Evolutionary conservation across 805 yeast genomes (phyloP).

Genomic region (Ogataea philodendri): DNA sequence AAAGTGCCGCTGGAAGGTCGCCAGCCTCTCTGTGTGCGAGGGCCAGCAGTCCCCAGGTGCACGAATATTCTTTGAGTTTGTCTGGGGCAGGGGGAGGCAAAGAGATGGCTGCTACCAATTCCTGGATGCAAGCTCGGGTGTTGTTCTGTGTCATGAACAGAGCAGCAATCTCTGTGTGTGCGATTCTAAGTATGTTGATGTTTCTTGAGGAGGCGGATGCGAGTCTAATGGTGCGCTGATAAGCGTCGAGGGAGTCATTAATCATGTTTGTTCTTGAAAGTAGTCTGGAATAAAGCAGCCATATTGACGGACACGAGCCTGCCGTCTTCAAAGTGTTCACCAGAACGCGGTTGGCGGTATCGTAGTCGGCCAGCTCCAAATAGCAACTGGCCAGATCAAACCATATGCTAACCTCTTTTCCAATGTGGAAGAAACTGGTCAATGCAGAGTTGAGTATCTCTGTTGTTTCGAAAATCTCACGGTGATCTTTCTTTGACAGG

Average conservation of each 20-base stretch:
- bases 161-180: slow-evolving; percentile 56
- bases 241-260: slow-evolving; percentile 46
- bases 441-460: slow-evolving; percentile 41
- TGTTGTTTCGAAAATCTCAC: slow-evolving; percentile 41
- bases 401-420: slow-evolving; percentile 41
- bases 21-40: slow-evolving; percentile 51
- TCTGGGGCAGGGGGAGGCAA: slow-evolving; percentile 49
- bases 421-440: slow-evolving; percentile 37
- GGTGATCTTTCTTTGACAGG: slow-evolving; percentile 19
- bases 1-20: slow-evolving; percentile 48
- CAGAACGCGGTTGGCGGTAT: slow-evolving; percentile 45
- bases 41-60: slow-evolving; percentile 53
- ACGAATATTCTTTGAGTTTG: slow-evolving; percentile 45
- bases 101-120: slow-evolving; percentile 48
- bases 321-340: slow-evolving; percentile 23
- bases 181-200: slow-evolving; percentile 47
- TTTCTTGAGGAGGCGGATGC: slow-evolving; percentile 35
- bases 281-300: slow-evolving; percentile 50
- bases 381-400: slow-evolving; percentile 54
- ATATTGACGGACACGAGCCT: slow-evolving; percentile 39
- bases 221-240: slow-evolving; percentile 43
- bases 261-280: slow-evolving; percentile 43
- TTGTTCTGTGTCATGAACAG: slow-evolving; percentile 52
- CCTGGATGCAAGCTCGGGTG: slow-evolving; percentile 47
- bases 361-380: slow-evolving; percentile 43